Conservation (phyloP, 768 basidiomycete genomes). For the Kwoniella europaea region DNA sequence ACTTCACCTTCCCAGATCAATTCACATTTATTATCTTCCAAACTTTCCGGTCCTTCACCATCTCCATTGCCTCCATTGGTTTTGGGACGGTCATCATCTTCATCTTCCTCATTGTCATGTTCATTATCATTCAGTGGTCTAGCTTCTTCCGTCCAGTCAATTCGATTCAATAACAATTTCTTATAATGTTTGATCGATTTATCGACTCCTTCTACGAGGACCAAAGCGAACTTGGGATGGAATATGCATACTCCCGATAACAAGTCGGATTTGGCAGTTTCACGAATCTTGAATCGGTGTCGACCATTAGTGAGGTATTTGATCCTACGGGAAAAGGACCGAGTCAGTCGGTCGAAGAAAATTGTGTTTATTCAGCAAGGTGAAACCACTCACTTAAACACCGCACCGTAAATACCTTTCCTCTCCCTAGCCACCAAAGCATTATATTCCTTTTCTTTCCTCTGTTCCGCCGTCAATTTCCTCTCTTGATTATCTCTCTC, state of each 20-base stretch:
- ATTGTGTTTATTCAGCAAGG: not conserved
- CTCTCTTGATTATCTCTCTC: constrained; percentile 92
- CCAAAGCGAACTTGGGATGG: constrained; percentile 83
- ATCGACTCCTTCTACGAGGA: constrained; percentile 89
- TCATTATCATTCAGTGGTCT: constrained; percentile 73
- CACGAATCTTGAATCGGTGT: constrained; percentile 94
- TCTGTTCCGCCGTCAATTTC: constrained; percentile 88
- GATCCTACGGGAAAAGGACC: constrained; percentile 63
- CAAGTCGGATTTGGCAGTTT: constrained; percentile 90
- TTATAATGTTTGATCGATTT: constrained; percentile 87
- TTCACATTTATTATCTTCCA: constrained; percentile 86
- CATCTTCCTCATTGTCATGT: constrained; percentile 60
- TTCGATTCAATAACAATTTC: constrained; percentile 80
- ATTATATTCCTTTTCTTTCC: constrained; percentile 80
- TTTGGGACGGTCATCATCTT: constrained; percentile 64
- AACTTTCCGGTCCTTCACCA: constrained; percentile 60
- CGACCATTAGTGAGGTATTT: constrained; percentile 86
- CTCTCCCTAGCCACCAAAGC: constrained; percentile 88
- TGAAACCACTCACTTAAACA: constrained; percentile 77
- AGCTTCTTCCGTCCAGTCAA: constrained; percentile 91
- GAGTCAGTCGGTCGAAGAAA: not conserved
- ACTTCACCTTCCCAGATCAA: constrained; percentile 92
- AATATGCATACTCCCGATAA: constrained; percentile 89
- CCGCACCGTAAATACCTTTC: constrained; percentile 78
- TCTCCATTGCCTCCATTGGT: constrained; percentile 34